phyloP scores from a whole-genome alignment of 2,329 filamentous ascomycete species.

The Rhinocladiella similis region DNA sequence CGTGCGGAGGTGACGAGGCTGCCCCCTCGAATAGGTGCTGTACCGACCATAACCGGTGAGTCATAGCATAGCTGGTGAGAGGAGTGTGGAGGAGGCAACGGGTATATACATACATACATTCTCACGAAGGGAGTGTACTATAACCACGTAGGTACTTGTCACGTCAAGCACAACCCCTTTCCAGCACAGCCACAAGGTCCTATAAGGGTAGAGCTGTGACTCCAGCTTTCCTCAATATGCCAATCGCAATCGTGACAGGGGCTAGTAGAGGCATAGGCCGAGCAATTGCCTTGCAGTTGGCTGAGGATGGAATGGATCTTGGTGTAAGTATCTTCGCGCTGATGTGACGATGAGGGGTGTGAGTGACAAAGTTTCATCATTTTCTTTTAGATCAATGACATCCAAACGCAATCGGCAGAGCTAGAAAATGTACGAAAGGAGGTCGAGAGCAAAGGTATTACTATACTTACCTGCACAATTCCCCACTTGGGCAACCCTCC shows the following conservation, averaged over 20 bases:
- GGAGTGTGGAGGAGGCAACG: too few species aligned
- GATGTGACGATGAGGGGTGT: too few species aligned
- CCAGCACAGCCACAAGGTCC: too few species aligned
- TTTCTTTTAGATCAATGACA: slow-evolving; percentile 2
- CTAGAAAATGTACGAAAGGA: slow-evolving; percentile 1
- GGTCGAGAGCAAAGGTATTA: slow-evolving; percentile 6
- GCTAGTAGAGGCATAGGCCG: slow-evolving; percentile 51
- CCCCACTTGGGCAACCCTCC: not conserved
- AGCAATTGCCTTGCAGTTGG: slow-evolving; percentile 49
- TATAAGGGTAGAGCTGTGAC: too few species aligned
- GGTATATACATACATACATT: too few species aligned
- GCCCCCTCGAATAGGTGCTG: too few species aligned
- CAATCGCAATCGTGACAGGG: slow-evolving; percentile 49
- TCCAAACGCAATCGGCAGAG: not conserved
- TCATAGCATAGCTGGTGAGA: too few species aligned
- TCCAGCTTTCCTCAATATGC: not conserved
- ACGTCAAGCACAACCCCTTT: not conserved
- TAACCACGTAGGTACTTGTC: too few species aligned
- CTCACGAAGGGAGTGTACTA: too few species aligned
- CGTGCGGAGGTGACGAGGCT: too few species aligned
- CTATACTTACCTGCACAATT: too few species aligned
- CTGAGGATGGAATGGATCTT: slow-evolving; percentile 29
- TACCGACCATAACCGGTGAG: too few species aligned
- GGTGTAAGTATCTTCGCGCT: slow-evolving; percentile 1
- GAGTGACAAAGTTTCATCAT: not conserved